Evolutionary conservation across 2,329 filamentous ascomycete genomes (phyloP).

Genomic region (Fusarium sp.): DNA sequence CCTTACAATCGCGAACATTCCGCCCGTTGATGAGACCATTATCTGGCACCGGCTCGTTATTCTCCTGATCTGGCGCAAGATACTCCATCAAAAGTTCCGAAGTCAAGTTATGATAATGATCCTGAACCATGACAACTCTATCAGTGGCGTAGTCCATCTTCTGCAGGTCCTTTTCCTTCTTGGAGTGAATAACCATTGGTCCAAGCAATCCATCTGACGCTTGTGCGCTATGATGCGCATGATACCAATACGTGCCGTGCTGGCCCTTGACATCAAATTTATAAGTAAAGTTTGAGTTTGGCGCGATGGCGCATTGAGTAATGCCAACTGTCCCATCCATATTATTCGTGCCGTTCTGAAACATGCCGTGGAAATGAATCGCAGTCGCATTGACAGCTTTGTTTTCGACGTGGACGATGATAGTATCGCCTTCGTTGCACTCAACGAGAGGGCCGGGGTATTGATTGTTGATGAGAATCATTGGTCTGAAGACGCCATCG

Average conservation of each 20-base stretch:
- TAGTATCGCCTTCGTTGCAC: constrained; percentile 75
- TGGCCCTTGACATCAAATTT: constrained; percentile 68
- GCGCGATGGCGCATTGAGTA: constrained; percentile 72
- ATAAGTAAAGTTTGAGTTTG: constrained; percentile 70
- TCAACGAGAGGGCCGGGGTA: constrained; percentile 79
- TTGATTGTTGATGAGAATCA: constrained; percentile 77
- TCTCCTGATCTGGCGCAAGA: constrained; percentile 61
- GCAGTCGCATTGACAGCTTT: constrained; percentile 70
- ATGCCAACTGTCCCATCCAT: constrained; percentile 78
- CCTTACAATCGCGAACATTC: constrained; percentile 45
- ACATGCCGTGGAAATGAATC: constrained; percentile 81
- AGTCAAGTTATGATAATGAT: constrained; percentile 73
- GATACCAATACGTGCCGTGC: constrained; percentile 65
- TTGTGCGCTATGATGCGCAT: constrained; percentile 70
- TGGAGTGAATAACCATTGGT: constrained; percentile 71
- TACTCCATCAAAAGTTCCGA: constrained; percentile 61
- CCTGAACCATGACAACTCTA: constrained; percentile 71
- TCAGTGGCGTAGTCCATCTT: constrained; percentile 53
- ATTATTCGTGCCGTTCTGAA: constrained; percentile 75
- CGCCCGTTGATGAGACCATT: constrained; percentile 69
- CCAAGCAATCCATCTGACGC: constrained; percentile 75
- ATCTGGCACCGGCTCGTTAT: constrained; percentile 72
- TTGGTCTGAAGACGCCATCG: constrained; percentile 63
- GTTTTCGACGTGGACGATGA: constrained; percentile 75
- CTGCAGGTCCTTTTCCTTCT: constrained; percentile 49